Conservation (phyloP, 257 asterid genomes). For the Eucommia ulmoides region DNA sequence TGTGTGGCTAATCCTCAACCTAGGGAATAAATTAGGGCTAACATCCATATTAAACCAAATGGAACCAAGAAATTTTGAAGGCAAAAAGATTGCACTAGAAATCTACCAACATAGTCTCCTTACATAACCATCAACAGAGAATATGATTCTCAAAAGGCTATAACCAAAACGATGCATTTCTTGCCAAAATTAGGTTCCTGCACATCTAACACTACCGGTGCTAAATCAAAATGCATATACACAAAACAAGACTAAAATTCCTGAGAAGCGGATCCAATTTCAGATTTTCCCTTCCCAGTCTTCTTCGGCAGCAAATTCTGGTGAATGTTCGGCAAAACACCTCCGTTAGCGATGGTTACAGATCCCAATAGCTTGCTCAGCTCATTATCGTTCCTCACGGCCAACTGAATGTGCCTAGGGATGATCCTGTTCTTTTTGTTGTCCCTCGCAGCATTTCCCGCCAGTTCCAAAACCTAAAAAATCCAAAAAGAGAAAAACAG, state of each 20-base stretch:
- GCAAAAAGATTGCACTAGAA: no score
- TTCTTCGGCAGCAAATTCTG: slow-evolving; percentile 39
- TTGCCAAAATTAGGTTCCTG: no score
- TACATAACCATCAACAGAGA: no score
- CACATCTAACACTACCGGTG: no score
- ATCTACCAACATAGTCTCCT: no score
- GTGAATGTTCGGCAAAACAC: slow-evolving; percentile 60
- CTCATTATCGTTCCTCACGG: slow-evolving; percentile 64
- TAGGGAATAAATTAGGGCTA: no score
- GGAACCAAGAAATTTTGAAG: no score
- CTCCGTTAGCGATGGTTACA: slow-evolving; percentile 59
- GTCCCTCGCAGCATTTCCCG: slow-evolving; percentile 63
- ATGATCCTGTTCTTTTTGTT: slow-evolving; percentile 56
- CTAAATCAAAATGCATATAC: no score
- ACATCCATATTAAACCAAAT: no score
- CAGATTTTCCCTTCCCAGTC: slow-evolving; percentile 27
- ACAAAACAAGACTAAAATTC: slow-evolving; percentile 29
- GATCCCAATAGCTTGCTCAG: slow-evolving; percentile 44
- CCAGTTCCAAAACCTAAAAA: slow-evolving; percentile 46
- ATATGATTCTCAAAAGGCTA: no score
- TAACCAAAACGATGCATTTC: no score
- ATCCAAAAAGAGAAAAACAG: background rate
- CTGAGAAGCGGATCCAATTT: slow-evolving; percentile 47
- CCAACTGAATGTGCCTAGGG: slow-evolving; percentile 60
- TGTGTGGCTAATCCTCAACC: no score